These are phyloP conservation scores for Sugiyamaella pinicola DNA, from an alignment of 1,139 yeast species.

Conservation along the genomic window DNA sequence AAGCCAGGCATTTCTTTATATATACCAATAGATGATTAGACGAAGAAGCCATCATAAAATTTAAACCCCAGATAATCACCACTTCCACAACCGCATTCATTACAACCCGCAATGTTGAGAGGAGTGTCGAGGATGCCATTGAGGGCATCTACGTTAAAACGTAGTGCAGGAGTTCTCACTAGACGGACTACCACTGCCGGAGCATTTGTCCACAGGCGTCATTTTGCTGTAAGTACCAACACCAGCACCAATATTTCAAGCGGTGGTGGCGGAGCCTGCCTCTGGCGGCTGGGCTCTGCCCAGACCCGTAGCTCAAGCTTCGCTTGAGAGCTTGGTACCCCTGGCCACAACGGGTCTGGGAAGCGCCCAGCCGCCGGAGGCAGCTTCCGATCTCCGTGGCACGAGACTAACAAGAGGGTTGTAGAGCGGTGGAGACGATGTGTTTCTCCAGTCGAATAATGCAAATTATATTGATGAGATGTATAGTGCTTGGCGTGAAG, in stretches of 20 bases:
- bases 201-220: background rate
- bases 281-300: background rate
- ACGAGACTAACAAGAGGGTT: background rate
- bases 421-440: constrained; percentile 48
- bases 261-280: background rate
- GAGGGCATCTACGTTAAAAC: constrained; percentile 12
- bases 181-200: background rate
- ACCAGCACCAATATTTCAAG: too few species aligned
- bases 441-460: constrained; percentile 80
- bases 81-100: background rate
- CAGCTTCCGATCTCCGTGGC: background rate
- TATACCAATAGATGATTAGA: background rate
- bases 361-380: constrained; percentile 1
- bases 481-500: constrained; percentile 93
- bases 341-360: constrained; percentile 1
- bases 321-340: background rate
- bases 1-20: constrained; percentile 7
- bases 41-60: background rate
- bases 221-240: constrained; percentile 8
- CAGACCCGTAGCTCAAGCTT: background rate
- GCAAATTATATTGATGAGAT: constrained; percentile 96
- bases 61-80: constrained; percentile 1
- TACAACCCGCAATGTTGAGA: constrained; percentile 10
- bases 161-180: background rate
- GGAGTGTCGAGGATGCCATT: constrained; percentile 17